These are phyloP conservation scores for Solanum paucissectum DNA, from an alignment of 257 asterid genomes.

Conservation along the genomic window DNA sequence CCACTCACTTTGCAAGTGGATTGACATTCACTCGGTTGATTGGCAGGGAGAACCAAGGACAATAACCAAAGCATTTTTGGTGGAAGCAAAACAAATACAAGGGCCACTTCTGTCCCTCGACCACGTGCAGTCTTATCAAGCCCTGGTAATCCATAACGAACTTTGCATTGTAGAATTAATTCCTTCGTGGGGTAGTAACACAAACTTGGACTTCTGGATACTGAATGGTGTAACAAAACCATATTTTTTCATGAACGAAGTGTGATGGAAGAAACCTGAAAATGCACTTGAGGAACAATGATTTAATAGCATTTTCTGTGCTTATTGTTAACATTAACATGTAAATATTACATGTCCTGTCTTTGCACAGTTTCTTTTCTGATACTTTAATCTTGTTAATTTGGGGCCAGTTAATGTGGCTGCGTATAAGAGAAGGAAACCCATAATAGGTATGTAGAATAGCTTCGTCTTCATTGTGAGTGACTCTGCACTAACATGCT, in stretches of 20 bases:
- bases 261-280: neutral
- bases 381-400: neutral
- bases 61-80: conserved; percentile 21
- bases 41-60: conserved; percentile 18
- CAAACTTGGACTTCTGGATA: neutral
- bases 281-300: neutral
- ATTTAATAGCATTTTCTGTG: neutral
- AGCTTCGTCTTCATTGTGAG: neutral
- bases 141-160: conserved; percentile 43
- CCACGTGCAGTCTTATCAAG: conserved; percentile 98
- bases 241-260: neutral
- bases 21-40: neutral
- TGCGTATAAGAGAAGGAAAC: neutral
- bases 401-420: neutral
- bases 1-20: neutral
- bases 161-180: neutral
- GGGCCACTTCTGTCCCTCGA: conserved; percentile 59
- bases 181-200: neutral
- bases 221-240: neutral
- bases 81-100: conserved; percentile 26
- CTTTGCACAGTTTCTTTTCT: neutral
- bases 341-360: neutral
- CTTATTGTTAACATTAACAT: neutral
- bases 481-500: neutral
- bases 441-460: neutral